Base-by-base conservation (phyloP, 306 rosid species). In the Sicyos edulis region DNA sequence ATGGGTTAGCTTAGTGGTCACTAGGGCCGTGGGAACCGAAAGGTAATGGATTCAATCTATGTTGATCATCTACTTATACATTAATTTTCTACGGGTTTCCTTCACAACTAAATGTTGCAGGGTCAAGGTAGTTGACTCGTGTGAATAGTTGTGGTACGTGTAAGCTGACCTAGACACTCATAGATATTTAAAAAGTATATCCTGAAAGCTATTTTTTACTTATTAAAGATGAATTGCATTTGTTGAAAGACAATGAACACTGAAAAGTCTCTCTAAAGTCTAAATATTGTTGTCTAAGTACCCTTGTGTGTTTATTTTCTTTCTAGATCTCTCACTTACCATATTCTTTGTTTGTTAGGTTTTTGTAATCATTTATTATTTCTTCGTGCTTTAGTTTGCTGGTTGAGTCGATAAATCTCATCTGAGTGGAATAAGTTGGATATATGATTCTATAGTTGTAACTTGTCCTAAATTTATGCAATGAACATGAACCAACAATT, bases 381-480 rank as follows among this genome's bases (percentile, higher is more conserved):
- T 44, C 68, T 9, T 16, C 49, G 10, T 22, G 14, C 37, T 20
- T 22, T 29, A 57, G 37, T 57, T 57, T 57, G 62, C 16, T 34
- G 15, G 21, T 29, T 32, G 5, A 14, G 2, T 29, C 9, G 26
- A 32, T 34, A 62, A 16, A 34, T 62, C 50, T 62, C 22, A 34
- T 62, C 69, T 9, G 69, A 29, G 10, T 62, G 52, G 29, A 64
- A 42, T 10, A 64, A 64, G 70, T 42, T 64, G 34, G 24, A 42
- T 65, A 10, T 44, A 12, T 66, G 15, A 10, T 45, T 21, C 0
- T 45, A 21, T 66, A 66, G 71, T 26, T 58, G n/a, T n/a, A n/a
- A n/a, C n/a, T n/a, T n/a, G 9, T 7, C 10, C 45, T 40, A 40
- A 40, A 40, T 40, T 5, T 40, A 40, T 40, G 45, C 10, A 40